Evolutionary conservation across 2,329 filamentous ascomycete species (phyloP), one percentile per base, ranked within the genome.

Genomic region (Xylaria sp.): DNA sequence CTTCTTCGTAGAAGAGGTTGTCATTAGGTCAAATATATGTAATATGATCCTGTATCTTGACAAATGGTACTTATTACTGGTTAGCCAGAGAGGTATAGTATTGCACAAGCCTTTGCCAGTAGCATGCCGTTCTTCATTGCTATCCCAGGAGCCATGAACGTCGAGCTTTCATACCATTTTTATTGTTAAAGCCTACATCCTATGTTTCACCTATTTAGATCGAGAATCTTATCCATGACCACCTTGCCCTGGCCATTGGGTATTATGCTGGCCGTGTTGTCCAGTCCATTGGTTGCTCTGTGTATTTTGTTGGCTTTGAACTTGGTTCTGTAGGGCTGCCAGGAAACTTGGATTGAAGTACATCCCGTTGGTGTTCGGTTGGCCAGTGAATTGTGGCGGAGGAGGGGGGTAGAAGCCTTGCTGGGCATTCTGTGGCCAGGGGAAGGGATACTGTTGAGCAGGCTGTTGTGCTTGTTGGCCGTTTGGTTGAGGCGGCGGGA

Each of bases 311-410:
- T 82, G 79, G 11, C 69, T 72, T 46, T 76, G 77, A 26, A 70
- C 65, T 66, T 84, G 83, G 46, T 76, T 80, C 78, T 85, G 82
- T 42, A 85, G 69, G 4, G 82, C 83, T 48, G 85, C 83, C 66
- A 90, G 82, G 75, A 90, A 86, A 1, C 85, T 83, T 3, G 88
- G 88, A 71, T 89, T 89, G 67, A 89, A 83, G 72, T 87, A 87
- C 10, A 84, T 80, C 69, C 83, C 80, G 54, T 77, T 77, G 42
- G 77, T 66, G 48, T 76, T 72, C 42, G 80, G 53, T 68, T 80
- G 76, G 71, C 79, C 69, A 40, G 76, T 75, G 53, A 83, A 82
- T 23, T 83, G 82, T 1, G 82, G 83, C 3, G 83, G 83, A 3
- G 79, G 79, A 10, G 79, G 78, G 0, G 78, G 74, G n/a, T 79